phyloP scores from a whole-genome alignment of 2,329 filamentous ascomycete species.

The Penicillium sp. region DNA sequence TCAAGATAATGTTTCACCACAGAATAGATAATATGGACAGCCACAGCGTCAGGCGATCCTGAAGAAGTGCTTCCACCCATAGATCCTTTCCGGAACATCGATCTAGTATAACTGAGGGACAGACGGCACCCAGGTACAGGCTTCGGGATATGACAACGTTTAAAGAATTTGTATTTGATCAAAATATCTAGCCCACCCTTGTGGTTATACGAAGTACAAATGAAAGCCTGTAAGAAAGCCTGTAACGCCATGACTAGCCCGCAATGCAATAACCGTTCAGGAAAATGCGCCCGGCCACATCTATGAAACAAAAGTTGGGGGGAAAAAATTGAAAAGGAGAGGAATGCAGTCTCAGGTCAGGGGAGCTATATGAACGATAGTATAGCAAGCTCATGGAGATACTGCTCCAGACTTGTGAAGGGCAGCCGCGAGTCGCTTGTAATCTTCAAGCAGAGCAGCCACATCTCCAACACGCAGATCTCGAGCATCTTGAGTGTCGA shows the following conservation, averaged over 20 bases:
- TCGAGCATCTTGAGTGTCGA: conserved; percentile 67
- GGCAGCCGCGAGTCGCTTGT: conserved; percentile 66
- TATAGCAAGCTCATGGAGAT: conserved; percentile 12
- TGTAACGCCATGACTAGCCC: conserved; percentile 21
- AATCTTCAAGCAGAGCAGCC: conserved; percentile 69
- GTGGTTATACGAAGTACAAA: conserved; percentile 6
- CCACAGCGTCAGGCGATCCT: neutral
- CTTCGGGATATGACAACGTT: no score
- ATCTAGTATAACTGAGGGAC: no score
- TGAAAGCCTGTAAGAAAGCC: conserved; percentile 12
- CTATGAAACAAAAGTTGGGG: neutral
- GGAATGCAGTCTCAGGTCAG: neutral
- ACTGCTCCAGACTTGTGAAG: conserved; percentile 51
- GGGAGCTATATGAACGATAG: neutral
- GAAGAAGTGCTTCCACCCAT: neutral
- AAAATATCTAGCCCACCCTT: neutral
- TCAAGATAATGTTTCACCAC: neutral
- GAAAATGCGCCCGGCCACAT: neutral
- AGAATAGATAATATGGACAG: neutral
- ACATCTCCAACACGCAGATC: conserved; percentile 75
- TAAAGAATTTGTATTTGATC: neutral
- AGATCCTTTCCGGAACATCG: no score
- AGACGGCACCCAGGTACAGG: no score
- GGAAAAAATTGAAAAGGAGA: no score
- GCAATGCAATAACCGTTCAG: conserved; percentile 8